Evolutionary conservation across 441 rosid genomes (phyloP), one percentile per base, ranked within the genome.

Genomic region (Brassica hybrid): DNA sequence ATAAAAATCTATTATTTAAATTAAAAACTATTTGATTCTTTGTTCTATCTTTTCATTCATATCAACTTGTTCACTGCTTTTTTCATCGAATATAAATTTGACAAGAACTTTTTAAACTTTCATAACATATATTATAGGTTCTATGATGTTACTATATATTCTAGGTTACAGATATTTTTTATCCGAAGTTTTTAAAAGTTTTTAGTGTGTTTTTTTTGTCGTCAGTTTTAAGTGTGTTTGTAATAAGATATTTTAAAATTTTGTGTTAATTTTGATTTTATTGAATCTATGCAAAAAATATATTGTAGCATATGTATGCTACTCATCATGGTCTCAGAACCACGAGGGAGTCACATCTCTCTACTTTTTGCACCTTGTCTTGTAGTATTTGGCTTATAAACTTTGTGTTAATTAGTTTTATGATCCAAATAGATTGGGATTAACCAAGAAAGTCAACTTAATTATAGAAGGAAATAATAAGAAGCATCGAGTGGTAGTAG

Each of bases 371-470:
- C 41, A 57, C 43, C 43, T 3, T 45, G 10, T 43, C 50, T 43
- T 75, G 59, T 66, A 23, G 41, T 34, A 54, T n/a, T 2, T 67
- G 30, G 34, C 27, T 41, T 56, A 19, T 48, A 76, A 13, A 13
- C 38, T 36, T 25, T 25, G 27, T 25, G 27, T 25, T 34, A 70
- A 16, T 18, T 76, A 45, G 16, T 36, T 54, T 41, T 30, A 19
- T 14, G 68, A 75, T 38, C 27, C 62, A 64, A 52, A 23, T 21
- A 54, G 54, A 45, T 2, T 52, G 59, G 27, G 69, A 50, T 67
- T 67, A 67, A 36, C 18, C 4, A 57, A 56, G 61, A 65, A 48
- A 71, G 76, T 77, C 67, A 71, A 71, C 67, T 57, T 77, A 65
- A 77, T 14, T 25, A 13, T 13, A 17, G 23, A 16, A 63, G 13